A percentile compares a stretch with the other conserved stretches of the same genome.
phyloP scores from a whole-genome alignment of 257 asterid genomes.

The Echites panduratus region DNA sequence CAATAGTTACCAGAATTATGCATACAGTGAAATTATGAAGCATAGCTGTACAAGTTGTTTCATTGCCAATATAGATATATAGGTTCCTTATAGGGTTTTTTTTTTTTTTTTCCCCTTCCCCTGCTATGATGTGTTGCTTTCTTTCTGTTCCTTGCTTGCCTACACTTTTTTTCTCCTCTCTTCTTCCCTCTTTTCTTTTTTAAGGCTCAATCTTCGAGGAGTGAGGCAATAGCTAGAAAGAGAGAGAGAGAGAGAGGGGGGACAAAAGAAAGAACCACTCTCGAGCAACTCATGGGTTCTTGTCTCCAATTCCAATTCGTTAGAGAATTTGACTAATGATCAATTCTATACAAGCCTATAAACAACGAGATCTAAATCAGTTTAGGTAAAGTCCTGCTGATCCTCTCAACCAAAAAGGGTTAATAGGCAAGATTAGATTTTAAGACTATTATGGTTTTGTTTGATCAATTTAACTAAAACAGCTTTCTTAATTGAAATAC shows the following conservation, averaged over 20 bases:
- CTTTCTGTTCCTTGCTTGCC: conserved; percentile 31
- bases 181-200: conserved; percentile 24
- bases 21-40: conserved; percentile 9
- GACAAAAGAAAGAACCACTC: conserved; percentile 12
- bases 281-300: neutral
- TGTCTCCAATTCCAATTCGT: too few relatives aligned
- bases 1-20: conserved; percentile 17
- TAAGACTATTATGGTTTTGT: too few relatives aligned
- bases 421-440: too few relatives aligned
- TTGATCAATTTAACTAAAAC: too few relatives aligned
- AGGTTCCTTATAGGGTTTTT: conserved; percentile 18
- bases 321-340: too few relatives aligned
- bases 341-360: too few relatives aligned
- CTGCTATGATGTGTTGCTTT: conserved; percentile 48
- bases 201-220: conserved; percentile 43
- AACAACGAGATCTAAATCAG: too few relatives aligned
- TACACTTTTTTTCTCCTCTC: neutral
- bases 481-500: too few relatives aligned
- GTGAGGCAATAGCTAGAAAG: conserved; percentile 15
- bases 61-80: conserved; percentile 16
- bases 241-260: conserved; percentile 10
- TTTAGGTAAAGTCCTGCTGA: too few relatives aligned
- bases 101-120: too few relatives aligned
- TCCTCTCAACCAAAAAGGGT: too few relatives aligned
- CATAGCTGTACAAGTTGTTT: conserved; percentile 24